Evolutionary conservation across 2,329 filamentous ascomycete species (phyloP).

Genomic region (Talaromyces sp.): DNA sequence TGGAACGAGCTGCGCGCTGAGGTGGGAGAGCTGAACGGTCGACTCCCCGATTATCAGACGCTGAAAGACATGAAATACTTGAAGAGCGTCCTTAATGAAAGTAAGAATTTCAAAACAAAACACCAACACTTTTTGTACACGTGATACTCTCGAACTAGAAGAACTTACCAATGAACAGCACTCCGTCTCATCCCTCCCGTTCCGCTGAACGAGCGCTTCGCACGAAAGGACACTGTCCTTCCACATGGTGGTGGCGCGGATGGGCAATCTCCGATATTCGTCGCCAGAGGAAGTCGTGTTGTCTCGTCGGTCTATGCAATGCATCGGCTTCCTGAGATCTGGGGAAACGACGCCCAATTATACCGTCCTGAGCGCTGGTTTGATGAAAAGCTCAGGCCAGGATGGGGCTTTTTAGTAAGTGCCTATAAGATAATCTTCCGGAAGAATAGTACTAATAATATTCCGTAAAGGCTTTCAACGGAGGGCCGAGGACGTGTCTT

Average conservation of each 20-base stretch:
- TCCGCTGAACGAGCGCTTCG: slow-evolving; percentile 47
- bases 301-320: slow-evolving; percentile 67
- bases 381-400: slow-evolving; percentile 24
- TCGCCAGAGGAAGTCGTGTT: slow-evolving; percentile 64
- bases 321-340: slow-evolving; percentile 62
- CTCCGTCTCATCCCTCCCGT: slow-evolving; percentile 52
- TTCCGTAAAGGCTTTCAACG: slow-evolving; percentile 8
- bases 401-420: slow-evolving; percentile 18
- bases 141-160: background rate
- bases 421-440: background rate
- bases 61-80: slow-evolving; percentile 33
- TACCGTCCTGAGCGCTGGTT: slow-evolving; percentile 52
- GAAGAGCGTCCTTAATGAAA: slow-evolving; percentile 39
- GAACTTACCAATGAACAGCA: background rate
- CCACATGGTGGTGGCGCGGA: slow-evolving; percentile 16
- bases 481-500: slow-evolving; percentile 11
- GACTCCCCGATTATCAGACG: slow-evolving; percentile 19
- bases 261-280: slow-evolving; percentile 56
- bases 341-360: slow-evolving; percentile 43
- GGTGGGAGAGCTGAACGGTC: slow-evolving; percentile 48
- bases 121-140: background rate
- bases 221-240: slow-evolving; percentile 25
- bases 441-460: slow-evolving; percentile 15
- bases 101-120: slow-evolving; percentile 26
- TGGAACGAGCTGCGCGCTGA: slow-evolving; percentile 36